Evolutionary conservation across 1,284 basidiomycete genomes (phyloP).

Genomic region (Caloboletus firmus): DNA sequence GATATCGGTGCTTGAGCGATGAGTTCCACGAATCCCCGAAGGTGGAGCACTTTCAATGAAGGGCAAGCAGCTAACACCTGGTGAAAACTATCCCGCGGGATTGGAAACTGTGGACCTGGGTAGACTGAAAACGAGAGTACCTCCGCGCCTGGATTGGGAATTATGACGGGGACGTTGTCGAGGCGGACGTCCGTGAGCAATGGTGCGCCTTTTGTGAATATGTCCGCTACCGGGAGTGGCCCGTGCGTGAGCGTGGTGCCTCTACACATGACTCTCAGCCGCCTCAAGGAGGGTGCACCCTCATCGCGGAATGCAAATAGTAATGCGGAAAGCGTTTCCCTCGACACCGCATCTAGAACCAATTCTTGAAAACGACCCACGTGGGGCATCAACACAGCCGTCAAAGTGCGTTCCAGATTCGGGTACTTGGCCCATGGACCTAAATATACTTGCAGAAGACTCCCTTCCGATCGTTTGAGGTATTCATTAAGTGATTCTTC

Average conservation of each 20-base stretch:
- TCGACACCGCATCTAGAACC: constrained; percentile 33
- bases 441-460: constrained; percentile 33
- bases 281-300: constrained; percentile 27
- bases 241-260: constrained; percentile 34
- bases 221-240: constrained; percentile 20
- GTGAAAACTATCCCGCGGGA: constrained; percentile 29
- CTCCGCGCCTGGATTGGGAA: constrained; percentile 19
- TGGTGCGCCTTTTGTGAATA: constrained; percentile 32
- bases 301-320: constrained; percentile 27
- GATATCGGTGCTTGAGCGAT: constrained; percentile 16
- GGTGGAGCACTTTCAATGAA: constrained; percentile 25
- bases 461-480: constrained; percentile 33
- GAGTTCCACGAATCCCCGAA: constrained; percentile 35
- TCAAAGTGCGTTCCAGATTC: constrained; percentile 30
- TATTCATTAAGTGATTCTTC: constrained; percentile 32
- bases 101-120: constrained; percentile 34
- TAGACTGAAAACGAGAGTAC: constrained; percentile 32
- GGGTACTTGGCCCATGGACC: constrained; percentile 36
- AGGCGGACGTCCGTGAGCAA: constrained; percentile 32
- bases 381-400: constrained; percentile 31
- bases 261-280: constrained; percentile 33
- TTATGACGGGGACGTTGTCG: constrained; percentile 32
- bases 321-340: constrained; percentile 30
- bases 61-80: constrained; percentile 24
- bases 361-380: constrained; percentile 31